These are phyloP conservation scores for Malus sieversii DNA, from an alignment of 306 rosid genomes.

Conservation along the genomic window DNA sequence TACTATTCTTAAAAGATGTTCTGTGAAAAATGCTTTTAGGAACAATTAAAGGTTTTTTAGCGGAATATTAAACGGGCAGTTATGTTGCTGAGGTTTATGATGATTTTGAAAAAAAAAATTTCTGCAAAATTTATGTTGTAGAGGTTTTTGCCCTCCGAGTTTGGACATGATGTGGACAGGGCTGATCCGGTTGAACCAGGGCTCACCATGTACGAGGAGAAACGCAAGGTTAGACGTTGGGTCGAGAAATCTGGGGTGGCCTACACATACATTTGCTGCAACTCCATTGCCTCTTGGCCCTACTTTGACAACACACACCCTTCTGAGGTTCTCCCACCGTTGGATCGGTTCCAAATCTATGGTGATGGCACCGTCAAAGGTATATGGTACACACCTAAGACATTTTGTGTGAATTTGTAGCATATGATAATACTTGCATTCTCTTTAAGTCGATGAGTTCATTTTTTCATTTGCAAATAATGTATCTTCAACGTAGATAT, in stretches of 20 bases:
- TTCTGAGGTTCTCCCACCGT: slow-evolving; percentile 47
- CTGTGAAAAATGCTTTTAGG: no score
- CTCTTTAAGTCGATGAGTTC: not conserved
- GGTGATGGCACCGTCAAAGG: slow-evolving; percentile 69
- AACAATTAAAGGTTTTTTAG: no score
- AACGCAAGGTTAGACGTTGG: slow-evolving; percentile 40
- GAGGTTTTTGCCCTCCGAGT: slow-evolving; percentile 72
- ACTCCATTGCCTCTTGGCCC: slow-evolving; percentile 78
- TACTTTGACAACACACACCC: slow-evolving; percentile 56
- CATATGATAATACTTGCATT: no score
- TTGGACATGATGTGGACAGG: slow-evolving; percentile 67
- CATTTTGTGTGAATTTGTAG: not conserved
- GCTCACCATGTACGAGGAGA: slow-evolving; percentile 36
- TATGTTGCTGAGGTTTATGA: not conserved
- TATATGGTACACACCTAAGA: not conserved
- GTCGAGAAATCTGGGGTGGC: slow-evolving; percentile 38
- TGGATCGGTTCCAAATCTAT: slow-evolving; percentile 52
- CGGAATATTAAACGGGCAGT: no score
- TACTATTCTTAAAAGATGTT: no score
- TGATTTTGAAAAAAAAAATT: not conserved
- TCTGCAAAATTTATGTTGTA: slow-evolving; percentile 1
- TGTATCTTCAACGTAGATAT: no score
- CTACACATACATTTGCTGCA: slow-evolving; percentile 52
- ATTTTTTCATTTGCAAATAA: no score
- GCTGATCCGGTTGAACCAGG: slow-evolving; percentile 74